Conservation (phyloP, 352 stramenopile species). For the Phytophthora citricola region DNA sequence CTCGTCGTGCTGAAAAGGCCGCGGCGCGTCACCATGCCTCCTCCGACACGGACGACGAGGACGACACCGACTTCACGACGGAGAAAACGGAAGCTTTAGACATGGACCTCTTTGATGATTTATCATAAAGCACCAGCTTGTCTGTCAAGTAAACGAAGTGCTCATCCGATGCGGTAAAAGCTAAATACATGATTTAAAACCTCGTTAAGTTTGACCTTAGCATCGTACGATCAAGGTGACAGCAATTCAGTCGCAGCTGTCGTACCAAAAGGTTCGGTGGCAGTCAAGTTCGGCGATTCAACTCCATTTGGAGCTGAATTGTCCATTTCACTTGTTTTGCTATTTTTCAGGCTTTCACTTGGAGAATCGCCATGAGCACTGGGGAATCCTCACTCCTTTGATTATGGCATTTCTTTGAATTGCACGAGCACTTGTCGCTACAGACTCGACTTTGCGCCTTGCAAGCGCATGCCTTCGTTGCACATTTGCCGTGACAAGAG, state of each 20-base stretch:
- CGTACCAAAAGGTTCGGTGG: neutral
- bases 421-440: conserved; percentile 60
- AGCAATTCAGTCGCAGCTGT: conserved; percentile 13
- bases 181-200: conserved; percentile 10
- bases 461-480: conserved; percentile 73
- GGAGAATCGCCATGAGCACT: neutral
- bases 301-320: neutral
- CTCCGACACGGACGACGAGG: conserved; percentile 81
- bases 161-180: conserved; percentile 1
- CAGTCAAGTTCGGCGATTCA: no score
- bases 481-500: conserved; percentile 77
- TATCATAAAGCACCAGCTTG: conserved; percentile 28
- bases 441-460: conserved; percentile 54
- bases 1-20: conserved; percentile 28
- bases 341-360: neutral
- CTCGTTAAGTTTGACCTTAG: neutral
- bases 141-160: conserved; percentile 3
- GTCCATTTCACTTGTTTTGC: neutral
- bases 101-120: conserved; percentile 53
- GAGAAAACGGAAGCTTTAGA: conserved; percentile 49
- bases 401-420: conserved; percentile 66
- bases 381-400: neutral
- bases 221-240: conserved; percentile 12
- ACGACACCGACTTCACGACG: conserved; percentile 60
- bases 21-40: conserved; percentile 38